Base-by-base conservation (phyloP, 352 stramenopile genomes). In the Pythium vanterpoolii region DNA sequence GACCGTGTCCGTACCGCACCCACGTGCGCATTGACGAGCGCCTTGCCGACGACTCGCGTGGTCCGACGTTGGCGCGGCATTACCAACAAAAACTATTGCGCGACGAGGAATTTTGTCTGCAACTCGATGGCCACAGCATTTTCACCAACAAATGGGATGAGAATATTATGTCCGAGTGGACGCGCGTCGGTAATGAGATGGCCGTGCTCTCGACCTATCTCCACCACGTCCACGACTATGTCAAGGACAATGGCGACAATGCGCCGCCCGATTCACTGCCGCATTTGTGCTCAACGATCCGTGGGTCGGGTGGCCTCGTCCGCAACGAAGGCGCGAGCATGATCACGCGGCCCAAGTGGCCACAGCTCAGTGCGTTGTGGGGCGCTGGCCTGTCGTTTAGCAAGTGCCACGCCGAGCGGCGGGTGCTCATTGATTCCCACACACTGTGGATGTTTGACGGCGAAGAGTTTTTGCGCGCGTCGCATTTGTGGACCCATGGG, bases 91-190 rank as follows among this genome's bases (percentile, higher is more conserved):
- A 92, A 51, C 75, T 95, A 5, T 61, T 95, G 3, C 60, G 67
- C 30, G 51, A 87, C 39, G 78, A 95, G 40, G 86, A 92, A 56
- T 95, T 95, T 43, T 95, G 85, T 66, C 76, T 95, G 26, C 83
- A 93, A 56, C 69, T 95, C 5, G 86, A 95, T 33, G 81, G 81
- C 5, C 86, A 95, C 70, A 90, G 77, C 38, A 88, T 95, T 64
- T 95, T 95, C 52, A 93, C 86, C 23, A 93, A 92, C 65, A 61
- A 75, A 8, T 95, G 86, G 86, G 86, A 95, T 55, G 68, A 85
- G 21, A 78, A 89, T 46, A 26, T 95, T 2, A 21, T 95, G 30
- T 66, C 69, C 28, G 83, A 95, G 27, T 95, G 83, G 86, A 86
- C 68, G 54, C 74, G 75, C 10, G 64, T 90, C 10, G 64, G 79